Base-by-base conservation (phyloP, 495 filamentous ascomycete genomes). In the Neurospora sp. region DNA sequence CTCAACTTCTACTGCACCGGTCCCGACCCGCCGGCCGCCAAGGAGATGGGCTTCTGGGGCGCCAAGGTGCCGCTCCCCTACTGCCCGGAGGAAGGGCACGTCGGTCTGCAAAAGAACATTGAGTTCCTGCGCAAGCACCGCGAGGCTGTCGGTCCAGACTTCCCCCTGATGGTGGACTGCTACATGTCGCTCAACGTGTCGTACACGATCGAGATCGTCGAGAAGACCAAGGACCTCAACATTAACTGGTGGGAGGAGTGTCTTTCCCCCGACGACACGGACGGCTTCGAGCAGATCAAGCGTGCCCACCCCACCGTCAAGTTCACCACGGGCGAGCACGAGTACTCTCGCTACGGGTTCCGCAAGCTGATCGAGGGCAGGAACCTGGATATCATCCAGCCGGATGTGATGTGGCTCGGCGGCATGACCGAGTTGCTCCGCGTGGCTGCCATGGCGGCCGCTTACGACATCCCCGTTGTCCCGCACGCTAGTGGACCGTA, bases 191-290 rank as follows among this genome's bases (percentile, higher is more conserved):
- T 97, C 74, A 97, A 93, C 76, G 94, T 97, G 31, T 85, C 92
- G 6, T 97, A 97, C 82, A 96, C 92, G 1, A 96, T 97, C 74
- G 90, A 97, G 80, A 86, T 97, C 14, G 94, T 91, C 44, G 92
- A 93, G 81, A 91, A 91, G 68, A 91, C 90, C 70, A 81, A 90
- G 71, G 89, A 93, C 53, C 87, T 97, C 72, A 87, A 96, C 81
- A 95, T 97, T 79, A 91, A 97, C 84, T 97, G 94, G 94, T 97
- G 93, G 93, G 94, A 97, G 85, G 94, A 97, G 82, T 96, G 93
- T 73, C 85, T 97, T 61, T 90, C 88, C 39, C 94, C 94, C 4
- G 94, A 97, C 81, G 94, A 97, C 83, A 92, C 53, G 53, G 94
- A 96, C 74, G 94, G 94, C 69, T 95, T 94, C 76, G 90, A 90